Conservation (phyloP, 2,329 filamentous ascomycete species). For the Zarea fungicola region DNA sequence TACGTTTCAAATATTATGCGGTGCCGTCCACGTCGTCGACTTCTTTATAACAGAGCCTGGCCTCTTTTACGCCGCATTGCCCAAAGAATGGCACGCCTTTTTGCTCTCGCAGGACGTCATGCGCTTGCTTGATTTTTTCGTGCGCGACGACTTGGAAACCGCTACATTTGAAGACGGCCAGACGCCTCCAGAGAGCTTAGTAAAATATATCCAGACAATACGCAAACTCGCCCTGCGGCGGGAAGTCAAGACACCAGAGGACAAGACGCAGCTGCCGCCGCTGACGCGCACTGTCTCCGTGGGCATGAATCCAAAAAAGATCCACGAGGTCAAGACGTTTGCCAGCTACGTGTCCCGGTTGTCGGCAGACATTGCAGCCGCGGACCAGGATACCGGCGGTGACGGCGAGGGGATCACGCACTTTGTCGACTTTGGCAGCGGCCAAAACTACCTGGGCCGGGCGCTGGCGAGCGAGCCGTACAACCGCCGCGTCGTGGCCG, state of each 20-base stretch:
- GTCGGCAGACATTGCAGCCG: conserved; percentile 51
- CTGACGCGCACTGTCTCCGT: conserved; percentile 69
- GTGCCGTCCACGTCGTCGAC: conserved; percentile 94
- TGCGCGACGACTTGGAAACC: conserved; percentile 65
- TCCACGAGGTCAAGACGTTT: conserved; percentile 89
- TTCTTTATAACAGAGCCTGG: conserved; percentile 86
- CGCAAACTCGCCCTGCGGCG: conserved; percentile 63
- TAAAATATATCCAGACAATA: conserved; percentile 68
- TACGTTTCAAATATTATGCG: conserved; percentile 82
- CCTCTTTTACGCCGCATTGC: conserved; percentile 72
- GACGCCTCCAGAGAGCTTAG: conserved; percentile 49
- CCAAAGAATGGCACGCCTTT: conserved; percentile 75
- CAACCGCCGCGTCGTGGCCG: conserved; percentile 80
- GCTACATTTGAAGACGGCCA: conserved; percentile 22
- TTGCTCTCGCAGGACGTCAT: conserved; percentile 67
- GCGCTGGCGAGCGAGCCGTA: conserved; percentile 81
- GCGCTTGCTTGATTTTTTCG: conserved; percentile 71
- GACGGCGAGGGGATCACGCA: conserved; percentile 64
- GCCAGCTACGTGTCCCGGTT: conserved; percentile 71
- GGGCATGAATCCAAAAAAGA: conserved; percentile 95
- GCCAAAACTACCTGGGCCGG: conserved; percentile 91
- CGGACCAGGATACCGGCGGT: conserved; percentile 31
- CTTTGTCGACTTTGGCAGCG: conserved; percentile 92
- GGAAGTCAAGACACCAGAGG: conserved; percentile 43
- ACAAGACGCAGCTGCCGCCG: conserved; percentile 41